Percentiles rank a stretch among this genome's conserved stretches.
phyloP scores from a whole-genome alignment of 176 grass and related monocot species.

The Themeda triandra region DNA sequence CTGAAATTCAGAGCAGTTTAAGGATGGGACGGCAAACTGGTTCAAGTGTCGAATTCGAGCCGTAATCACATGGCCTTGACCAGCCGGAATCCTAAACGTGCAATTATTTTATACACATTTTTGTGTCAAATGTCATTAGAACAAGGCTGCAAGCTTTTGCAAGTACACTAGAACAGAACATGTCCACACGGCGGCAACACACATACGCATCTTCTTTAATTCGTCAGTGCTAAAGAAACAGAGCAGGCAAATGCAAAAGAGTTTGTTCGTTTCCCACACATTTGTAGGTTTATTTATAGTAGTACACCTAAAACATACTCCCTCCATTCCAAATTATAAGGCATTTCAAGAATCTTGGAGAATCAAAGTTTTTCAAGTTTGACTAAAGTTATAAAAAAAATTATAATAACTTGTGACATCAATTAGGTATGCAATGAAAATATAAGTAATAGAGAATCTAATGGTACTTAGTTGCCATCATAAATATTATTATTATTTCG shows the following conservation, averaged over 20 bases:
- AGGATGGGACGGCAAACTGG: background rate
- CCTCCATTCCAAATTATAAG: too few relatives aligned
- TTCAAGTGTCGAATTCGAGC: background rate
- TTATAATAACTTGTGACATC: too few relatives aligned
- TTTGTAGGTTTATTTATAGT: background rate
- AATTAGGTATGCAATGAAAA: too few relatives aligned
- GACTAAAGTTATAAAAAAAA: too few relatives aligned
- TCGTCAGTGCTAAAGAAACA: background rate
- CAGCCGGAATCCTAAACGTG: background rate
- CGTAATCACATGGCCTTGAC: background rate
- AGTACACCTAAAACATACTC: too few relatives aligned
- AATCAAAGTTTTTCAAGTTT: too few relatives aligned
- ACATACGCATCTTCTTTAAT: background rate
- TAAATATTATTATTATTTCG: too few relatives aligned
- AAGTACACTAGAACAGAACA: background rate
- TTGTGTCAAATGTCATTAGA: background rate
- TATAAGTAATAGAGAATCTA: too few relatives aligned
- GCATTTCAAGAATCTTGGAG: too few relatives aligned
- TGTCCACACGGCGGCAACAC: background rate
- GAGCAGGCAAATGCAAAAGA: background rate
- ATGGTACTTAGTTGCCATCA: too few relatives aligned
- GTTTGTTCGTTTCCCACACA: conserved; percentile 20
- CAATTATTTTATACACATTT: background rate
- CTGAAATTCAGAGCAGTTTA: background rate
- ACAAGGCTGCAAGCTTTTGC: background rate